Conservation (phyloP, 208 protist species). For the Trypanosomatidae sp. region DNA sequence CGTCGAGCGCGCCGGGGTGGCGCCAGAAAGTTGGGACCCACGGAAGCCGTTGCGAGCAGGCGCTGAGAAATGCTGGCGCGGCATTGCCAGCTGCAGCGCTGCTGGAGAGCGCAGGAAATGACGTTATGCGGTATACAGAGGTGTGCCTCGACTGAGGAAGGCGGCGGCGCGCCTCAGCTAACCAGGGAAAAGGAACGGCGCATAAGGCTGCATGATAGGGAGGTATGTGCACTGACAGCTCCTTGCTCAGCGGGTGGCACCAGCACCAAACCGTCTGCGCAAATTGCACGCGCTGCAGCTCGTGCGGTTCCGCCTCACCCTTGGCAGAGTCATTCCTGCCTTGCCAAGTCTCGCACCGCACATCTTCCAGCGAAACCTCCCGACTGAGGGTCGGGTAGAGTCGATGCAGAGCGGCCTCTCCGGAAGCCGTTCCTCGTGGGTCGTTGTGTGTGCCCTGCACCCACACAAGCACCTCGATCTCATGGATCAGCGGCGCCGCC, state of each 20-base stretch:
- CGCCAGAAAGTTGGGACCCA: slow-evolving; percentile 54
- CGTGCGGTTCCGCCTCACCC: background rate
- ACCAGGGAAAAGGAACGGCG: slow-evolving; percentile 10
- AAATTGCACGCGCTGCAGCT: background rate
- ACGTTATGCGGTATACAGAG: background rate
- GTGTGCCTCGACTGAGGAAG: background rate
- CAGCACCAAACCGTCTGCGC: slow-evolving; percentile 16
- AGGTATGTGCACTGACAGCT: slow-evolving; percentile 10
- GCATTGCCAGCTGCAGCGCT: background rate
- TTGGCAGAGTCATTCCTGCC: background rate
- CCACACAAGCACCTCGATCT: slow-evolving; percentile 49
- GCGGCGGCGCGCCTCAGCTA: background rate
- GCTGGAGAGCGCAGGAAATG: background rate
- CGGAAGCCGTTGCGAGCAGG: background rate
- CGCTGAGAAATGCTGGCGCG: background rate
- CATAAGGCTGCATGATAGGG: slow-evolving; percentile 27
- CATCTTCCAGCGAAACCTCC: background rate
- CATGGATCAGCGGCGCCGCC: slow-evolving; percentile 47
- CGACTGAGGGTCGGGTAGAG: slow-evolving; percentile 21
- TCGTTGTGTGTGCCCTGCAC: slow-evolving; percentile 11
- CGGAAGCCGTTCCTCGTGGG: background rate
- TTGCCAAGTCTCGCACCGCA: background rate
- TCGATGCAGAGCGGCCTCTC: slow-evolving; percentile 10
- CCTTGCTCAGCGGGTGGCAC: slow-evolving; percentile 12
- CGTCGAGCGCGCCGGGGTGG: slow-evolving; percentile 47